phyloP scores from a whole-genome alignment of 1,284 basidiomycete species.

The Agroathelia rolfsii region DNA sequence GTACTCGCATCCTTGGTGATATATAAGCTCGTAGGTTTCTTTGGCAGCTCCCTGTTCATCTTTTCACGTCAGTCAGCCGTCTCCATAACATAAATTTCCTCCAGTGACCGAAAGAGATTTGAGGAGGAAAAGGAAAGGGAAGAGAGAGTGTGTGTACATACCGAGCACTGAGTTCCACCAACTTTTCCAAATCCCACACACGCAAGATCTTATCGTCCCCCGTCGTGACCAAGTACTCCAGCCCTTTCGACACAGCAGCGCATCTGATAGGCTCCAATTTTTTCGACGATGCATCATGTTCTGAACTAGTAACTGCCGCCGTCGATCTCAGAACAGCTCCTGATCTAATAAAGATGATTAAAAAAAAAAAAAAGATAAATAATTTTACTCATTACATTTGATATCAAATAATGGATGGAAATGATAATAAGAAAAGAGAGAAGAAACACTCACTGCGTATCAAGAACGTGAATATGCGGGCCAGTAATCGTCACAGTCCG shows the following conservation, averaged over 20 bases:
- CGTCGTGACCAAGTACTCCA: constrained; percentile 47
- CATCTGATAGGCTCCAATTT: constrained; percentile 56
- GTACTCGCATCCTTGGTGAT: constrained; percentile 50
- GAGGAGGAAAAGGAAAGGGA: not conserved
- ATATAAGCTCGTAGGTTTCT: constrained; percentile 57
- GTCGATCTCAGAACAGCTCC: constrained; percentile 44
- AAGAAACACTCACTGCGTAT: constrained; percentile 30
- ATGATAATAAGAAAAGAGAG: not conserved
- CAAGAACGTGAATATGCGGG: constrained; percentile 48
- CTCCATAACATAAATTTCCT: constrained; percentile 11
- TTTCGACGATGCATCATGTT: constrained; percentile 27
- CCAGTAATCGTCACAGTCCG: constrained; percentile 40
- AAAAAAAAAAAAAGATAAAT: constrained; percentile 12
- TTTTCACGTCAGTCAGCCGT: constrained; percentile 9
- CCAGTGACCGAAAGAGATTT: not conserved
- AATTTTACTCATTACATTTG: too few relatives aligned
- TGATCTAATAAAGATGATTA: constrained; percentile 28
- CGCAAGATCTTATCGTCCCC: constrained; percentile 76
- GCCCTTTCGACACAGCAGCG: constrained; percentile 39
- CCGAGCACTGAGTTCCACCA: constrained; percentile 55
- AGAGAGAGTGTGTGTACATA: constrained; percentile 24
- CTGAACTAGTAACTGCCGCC: constrained; percentile 19
- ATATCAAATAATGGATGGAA: too few relatives aligned
- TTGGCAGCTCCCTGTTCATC: constrained; percentile 56
- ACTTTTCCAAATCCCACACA: constrained; percentile 55